Percentiles rank a stretch among this genome's conserved stretches.
Conservation (phyloP, 306 rosid species). For the Castanea mollissima region DNA sequence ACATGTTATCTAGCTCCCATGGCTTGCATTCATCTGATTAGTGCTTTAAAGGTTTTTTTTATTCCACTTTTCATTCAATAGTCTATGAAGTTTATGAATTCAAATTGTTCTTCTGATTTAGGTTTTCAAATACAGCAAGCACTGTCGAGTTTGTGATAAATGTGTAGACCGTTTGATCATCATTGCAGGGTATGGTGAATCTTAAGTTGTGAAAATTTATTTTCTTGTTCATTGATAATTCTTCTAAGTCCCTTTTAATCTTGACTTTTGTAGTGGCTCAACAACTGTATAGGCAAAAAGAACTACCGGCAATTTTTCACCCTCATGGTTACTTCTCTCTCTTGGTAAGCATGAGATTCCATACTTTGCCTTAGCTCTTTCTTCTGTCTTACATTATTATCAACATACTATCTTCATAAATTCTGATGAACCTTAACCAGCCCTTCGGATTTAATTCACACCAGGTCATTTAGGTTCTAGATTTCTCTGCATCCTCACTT, state of each 20-base stretch:
- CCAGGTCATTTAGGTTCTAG: neutral
- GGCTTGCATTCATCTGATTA: conserved; percentile 3
- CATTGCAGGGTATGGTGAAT: conserved; percentile 81
- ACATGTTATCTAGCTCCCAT: neutral
- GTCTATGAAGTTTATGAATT: conserved; percentile 7
- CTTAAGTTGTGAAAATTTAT: conserved; percentile 6
- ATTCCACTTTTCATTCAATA: neutral
- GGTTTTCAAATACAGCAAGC: conserved; percentile 98
- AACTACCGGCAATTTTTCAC: conserved; percentile 89
- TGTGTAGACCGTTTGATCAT: conserved; percentile 92
- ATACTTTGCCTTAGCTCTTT: conserved; percentile 16
- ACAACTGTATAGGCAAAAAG: conserved; percentile 86
- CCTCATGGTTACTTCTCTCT: conserved; percentile 93
- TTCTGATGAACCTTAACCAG: neutral
- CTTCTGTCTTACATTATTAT: conserved; percentile 13
- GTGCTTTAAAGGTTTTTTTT: conserved; percentile 2
- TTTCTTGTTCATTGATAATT: conserved; percentile 16
- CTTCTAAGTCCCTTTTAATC: conserved; percentile 16
- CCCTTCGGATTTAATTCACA: neutral
- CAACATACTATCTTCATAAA: conserved; percentile 5
- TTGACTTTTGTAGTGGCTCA: conserved; percentile 81
- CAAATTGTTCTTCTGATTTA: conserved; percentile 30
- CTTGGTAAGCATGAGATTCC: conserved; percentile 73
- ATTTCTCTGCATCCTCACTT: neutral
- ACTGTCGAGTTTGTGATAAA: conserved; percentile 96